Conservation (phyloP, 805 yeast species). For the Kodamaea hsintzibuensis region DNA sequence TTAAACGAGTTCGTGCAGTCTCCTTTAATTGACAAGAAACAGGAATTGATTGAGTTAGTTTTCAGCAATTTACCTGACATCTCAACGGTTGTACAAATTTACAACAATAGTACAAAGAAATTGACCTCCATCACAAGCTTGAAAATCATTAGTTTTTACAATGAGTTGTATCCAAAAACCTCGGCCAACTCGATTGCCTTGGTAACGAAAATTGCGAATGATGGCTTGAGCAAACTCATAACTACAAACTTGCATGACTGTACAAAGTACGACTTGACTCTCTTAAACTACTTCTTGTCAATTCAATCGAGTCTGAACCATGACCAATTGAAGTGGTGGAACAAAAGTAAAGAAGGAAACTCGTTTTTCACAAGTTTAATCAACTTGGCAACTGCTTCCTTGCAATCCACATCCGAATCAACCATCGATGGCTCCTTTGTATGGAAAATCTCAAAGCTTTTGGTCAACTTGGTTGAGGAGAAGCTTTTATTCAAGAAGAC, state of each 20-base stretch:
- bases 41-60: slow-evolving; percentile 28
- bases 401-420: slow-evolving; percentile 16
- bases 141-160: slow-evolving; percentile 43
- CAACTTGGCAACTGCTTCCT: slow-evolving; percentile 36
- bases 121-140: slow-evolving; percentile 51
- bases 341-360: slow-evolving; percentile 39
- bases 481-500: slow-evolving; percentile 56
- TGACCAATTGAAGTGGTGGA: slow-evolving; percentile 75
- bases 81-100: slow-evolving; percentile 40
- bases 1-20: slow-evolving; percentile 38
- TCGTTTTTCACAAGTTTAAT: slow-evolving; percentile 71
- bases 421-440: slow-evolving; percentile 28
- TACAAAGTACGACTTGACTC: slow-evolving; percentile 54
- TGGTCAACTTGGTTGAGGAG: slow-evolving; percentile 49
- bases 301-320: slow-evolving; percentile 53
- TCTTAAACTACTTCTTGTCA: slow-evolving; percentile 57
- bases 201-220: slow-evolving; percentile 17
- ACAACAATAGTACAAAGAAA: slow-evolving; percentile 34
- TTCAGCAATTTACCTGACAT: slow-evolving; percentile 50
- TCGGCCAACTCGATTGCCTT: slow-evolving; percentile 19
- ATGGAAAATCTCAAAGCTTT: slow-evolving; percentile 48
- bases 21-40: slow-evolving; percentile 18
- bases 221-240: slow-evolving; percentile 19
- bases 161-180: slow-evolving; percentile 32
- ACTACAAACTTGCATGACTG: slow-evolving; percentile 15